Evolutionary conservation across 768 basidiomycete genomes (phyloP), one percentile per base, ranked within the genome.

Genomic region (Gloeopeniophorella convolvens): DNA sequence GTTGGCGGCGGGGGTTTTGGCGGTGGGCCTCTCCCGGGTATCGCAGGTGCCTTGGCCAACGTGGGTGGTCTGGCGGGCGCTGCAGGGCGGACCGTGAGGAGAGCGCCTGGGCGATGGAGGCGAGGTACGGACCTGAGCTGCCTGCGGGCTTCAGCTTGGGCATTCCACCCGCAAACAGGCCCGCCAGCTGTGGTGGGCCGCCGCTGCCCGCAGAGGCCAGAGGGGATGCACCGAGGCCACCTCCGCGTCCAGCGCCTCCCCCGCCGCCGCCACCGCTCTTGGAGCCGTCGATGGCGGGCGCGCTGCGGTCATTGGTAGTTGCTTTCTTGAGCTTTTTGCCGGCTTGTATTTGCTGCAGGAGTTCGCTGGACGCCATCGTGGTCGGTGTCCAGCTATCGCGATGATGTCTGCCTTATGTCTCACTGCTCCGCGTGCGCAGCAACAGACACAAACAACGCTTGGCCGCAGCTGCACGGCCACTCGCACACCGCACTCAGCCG

Each of bases 151-250:
- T 94, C 61, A 95, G 64, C 63, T 88, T 93, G 4, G 93, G 93
- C 72, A 95, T 82, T 1, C 93, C 92, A 13, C 89, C 91, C 37
- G 92, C 90, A 62, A 96, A 94, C 10, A 96, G 67, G 2, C 80
- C 83, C 27, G 81, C 92, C 4, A 94, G 70, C 65, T 93, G 90
- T 21, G 89, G 88, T 23, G 90, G 81, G 6, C 74, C 81, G n/a
- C 63, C 69, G 6, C 66, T 70, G 24, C 50, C 62, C 7, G 63
- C 57, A 2, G 59, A 56, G 9, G 61, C 7, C 59, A 44, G 45
- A 56, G 27, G 50, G 32, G 67, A 56, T 15, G 56, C 60, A n/a
- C 51, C 64, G 39, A 39, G 62, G 20, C 74, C 73, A 28, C 71
- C 70, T 4, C 68, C 71, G 13, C 67, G 70, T 10, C 68, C 70